Base-by-base conservation (phyloP, 169 alveolate species). In the Cryptosporidium tyzzeri region DNA sequence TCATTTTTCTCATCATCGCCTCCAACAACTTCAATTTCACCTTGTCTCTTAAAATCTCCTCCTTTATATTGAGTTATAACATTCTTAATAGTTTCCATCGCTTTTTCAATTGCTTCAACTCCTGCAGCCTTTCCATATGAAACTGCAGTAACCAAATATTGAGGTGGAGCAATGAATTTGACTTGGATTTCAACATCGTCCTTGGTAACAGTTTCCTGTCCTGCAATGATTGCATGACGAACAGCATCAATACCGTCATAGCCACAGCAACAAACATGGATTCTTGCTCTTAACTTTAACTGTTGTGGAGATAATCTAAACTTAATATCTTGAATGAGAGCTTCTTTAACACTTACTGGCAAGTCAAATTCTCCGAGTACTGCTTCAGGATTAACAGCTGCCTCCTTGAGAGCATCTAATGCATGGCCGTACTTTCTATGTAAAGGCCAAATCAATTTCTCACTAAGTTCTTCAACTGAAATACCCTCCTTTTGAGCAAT, bases 211-310 rank as follows among this genome's bases (percentile, higher is more conserved):
- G 84, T 91, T 29, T 86, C 91, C 69, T 92, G 94, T 71, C 91
- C 98, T 37, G 95, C 95, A 33, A 89, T 84, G 33, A 98, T 94
- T 29, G 99, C 98, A 45, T 85, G 96, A 92, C 96, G 96, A 59
- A 98, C 98, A n/a, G 99, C 99, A 85, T 97, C 99, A 45, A 97
- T 96, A 31, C 99, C 99, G 69, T 97, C 99, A 85, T 95, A 96
- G 18, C 97, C 96, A 80, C 95, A 96, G 91, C 99, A 98, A 93
- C 98, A 97, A 37, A 97, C 97, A 85, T 97, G 97, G 21, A 97
- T 95, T 74, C 96, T 97, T 59, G 97, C 97, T 94, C 97, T 94
- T 61, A 96, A 93, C 85, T 94, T 95, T 59, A 96, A 68, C n/a
- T 96, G 97, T 80, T 96, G 98, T 4, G 98, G 98, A 10, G 97